Base-by-base conservation (phyloP, 2,329 filamentous ascomycete species). In the Exutisphaerella laricina region DNA sequence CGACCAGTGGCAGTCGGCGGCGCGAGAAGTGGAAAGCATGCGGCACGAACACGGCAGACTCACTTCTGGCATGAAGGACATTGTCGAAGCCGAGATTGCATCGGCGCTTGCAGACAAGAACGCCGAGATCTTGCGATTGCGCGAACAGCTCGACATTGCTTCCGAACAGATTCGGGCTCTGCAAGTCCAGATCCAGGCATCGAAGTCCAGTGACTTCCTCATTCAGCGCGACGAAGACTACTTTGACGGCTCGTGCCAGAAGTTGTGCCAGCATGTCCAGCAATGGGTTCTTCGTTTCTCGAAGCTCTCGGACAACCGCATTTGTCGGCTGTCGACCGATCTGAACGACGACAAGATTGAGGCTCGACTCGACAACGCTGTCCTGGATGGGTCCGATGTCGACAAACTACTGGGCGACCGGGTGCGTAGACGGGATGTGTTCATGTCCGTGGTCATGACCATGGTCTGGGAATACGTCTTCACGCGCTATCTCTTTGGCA, bases 391-490 rank as follows among this genome's bases (percentile, higher is more conserved):
- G 49, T 88, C 88, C 33, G 89, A 97, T 61, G 88, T 95, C 50
- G 88, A 97, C 66, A 72, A 74, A 45, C 92, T 94, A 60, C 81
- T 98, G 36, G 78, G 78, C 53, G 90, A 98, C 64, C 85, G 94
- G 28, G 84, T 96, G 41, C 82, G 79, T 59, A 83, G 92, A 48
- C 82, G 90, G 47, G 90, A 97, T 64, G 82, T 97, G 45, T 96
- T 98, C 74, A 96, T 97, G 88, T 92, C 88, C 26, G 88, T 98
- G 66, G 87, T 90, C 43, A 97, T 97, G 89, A 92, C 85, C 49
- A 96, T 98, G 88, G 82, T 98, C 39, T 98, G 89, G 89, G 92
- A 98, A 66, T 96, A 94, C 61, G 83, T 98, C 62, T 98, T 98
- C 63, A 96, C 90, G 6, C 82, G 92, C 51, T 98, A 98, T 65